Percentiles rank a stretch among this genome's conserved stretches.
Conservation (phyloP, 768 basidiomycete species). For the Guyanaporus albipodus region DNA sequence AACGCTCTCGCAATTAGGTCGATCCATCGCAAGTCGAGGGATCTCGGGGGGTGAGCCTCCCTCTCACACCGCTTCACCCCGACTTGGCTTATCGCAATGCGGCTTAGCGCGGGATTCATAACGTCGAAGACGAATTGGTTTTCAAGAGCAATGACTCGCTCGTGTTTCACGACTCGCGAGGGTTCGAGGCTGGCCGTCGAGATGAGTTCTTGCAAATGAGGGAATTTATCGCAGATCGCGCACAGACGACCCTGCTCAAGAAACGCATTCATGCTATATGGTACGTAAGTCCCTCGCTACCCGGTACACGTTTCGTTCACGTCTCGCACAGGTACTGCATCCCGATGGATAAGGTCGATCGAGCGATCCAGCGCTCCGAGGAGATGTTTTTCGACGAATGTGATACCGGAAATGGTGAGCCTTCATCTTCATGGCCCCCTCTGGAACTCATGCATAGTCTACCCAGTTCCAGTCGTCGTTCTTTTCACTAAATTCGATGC, state of each 20-base stretch:
- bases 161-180: slow-evolving; percentile 3
- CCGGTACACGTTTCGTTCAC: too few relatives aligned
- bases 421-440: not conserved
- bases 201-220: slow-evolving; percentile 3
- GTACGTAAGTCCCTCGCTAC: not conserved
- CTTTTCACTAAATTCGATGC: slow-evolving; percentile 7
- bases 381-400: not conserved
- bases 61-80: too few relatives aligned
- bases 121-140: not conserved
- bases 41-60: too few relatives aligned
- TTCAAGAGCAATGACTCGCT: not conserved
- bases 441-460: not conserved
- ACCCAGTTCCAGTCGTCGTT: not conserved
- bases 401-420: not conserved
- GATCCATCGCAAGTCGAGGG: too few relatives aligned
- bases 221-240: slow-evolving; percentile 1
- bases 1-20: too few relatives aligned
- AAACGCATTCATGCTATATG: slow-evolving; percentile 7
- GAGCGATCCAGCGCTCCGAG: not conserved
- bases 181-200: slow-evolving; percentile 6
- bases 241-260: not conserved
- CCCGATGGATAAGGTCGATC: not conserved
- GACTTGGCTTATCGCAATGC: not conserved
- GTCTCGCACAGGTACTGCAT: not conserved
- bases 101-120: not conserved